Evolutionary conservation across 305 asterid genomes (phyloP), one percentile per base, ranked within the genome.

Genomic region (Euphrasia arctica): DNA sequence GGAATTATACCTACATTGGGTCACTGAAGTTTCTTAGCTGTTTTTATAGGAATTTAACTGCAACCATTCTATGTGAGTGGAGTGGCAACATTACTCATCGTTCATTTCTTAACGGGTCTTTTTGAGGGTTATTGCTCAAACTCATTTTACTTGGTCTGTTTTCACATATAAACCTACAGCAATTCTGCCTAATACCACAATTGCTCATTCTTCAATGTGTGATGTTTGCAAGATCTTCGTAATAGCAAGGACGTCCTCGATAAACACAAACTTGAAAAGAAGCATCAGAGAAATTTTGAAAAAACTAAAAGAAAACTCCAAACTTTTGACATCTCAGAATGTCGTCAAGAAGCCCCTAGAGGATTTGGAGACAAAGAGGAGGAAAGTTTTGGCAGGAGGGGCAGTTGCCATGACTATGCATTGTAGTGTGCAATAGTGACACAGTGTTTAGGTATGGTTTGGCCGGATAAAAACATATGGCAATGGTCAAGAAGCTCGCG

Each of bases 381-480:
- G 72, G 62, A 83, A 80, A 69, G 75, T 91, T 4, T n/a, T 91
- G 85, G 82, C 78, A 65, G 87, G 82, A 63, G 97, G 97, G 57
- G 91, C 91, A 5, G 80, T 85, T n/a, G 82, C 78, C 64, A 57
- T 62, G 6, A 71, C 80, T 9, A 85, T 91, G 39, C 85, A 81
- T 0, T 13, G 91, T 88, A 77, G 88, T 91, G 43, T 91, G 97
- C 87, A 86, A 84, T 63, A 86, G 96, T 39, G 85, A 78, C 55
- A 80, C 80, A 0, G 96, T 86, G 51, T 81, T 72, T 67, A 77
- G 41, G n/a, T 58, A 11, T 63, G 95, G 88, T 75, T 79, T 91
- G n/a, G 80, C 86, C 5, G 97, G 93, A 58, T 79, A 88, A 66
- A 88, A 80, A 65, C 97, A 88, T 72, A 82, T n/a, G n/a, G n/a